phyloP scores from a whole-genome alignment of 176 grass and related monocot species.

The Cenchrus purpureus region DNA sequence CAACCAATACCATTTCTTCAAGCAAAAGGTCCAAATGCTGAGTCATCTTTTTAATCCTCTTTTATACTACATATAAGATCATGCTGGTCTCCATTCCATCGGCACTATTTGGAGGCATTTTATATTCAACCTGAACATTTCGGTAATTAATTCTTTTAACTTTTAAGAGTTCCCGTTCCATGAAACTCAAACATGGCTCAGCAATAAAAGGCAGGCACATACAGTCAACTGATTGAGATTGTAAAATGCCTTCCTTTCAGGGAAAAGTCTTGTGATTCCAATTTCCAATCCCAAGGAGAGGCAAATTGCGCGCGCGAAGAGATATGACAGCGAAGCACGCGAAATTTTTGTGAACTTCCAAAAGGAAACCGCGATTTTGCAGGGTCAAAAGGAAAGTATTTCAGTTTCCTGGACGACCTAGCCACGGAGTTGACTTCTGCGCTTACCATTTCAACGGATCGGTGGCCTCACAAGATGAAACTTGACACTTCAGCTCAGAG shows the following conservation, averaged over 20 bases:
- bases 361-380: background rate
- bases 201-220: background rate
- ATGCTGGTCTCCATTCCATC: background rate
- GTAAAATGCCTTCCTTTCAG: background rate
- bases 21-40: background rate
- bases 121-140: background rate
- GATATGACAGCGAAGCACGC: conserved; percentile 25
- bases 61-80: background rate
- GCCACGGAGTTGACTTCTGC: conserved; percentile 6
- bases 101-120: background rate
- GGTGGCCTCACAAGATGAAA: background rate
- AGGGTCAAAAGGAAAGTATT: background rate
- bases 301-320: background rate
- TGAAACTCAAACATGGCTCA: background rate
- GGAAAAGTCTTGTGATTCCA: background rate
- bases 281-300: too few species aligned
- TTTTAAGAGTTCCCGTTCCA: background rate
- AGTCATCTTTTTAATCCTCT: background rate
- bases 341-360: background rate
- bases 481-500: background rate
- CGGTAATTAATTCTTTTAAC: background rate
- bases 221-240: background rate
- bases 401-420: background rate
- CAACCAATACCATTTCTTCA: background rate
- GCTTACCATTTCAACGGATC: conserved; percentile 38